These are phyloP conservation scores for Epichloe gansuensis DNA, from an alignment of 2,329 filamentous ascomycete species.

Conservation along the genomic window DNA sequence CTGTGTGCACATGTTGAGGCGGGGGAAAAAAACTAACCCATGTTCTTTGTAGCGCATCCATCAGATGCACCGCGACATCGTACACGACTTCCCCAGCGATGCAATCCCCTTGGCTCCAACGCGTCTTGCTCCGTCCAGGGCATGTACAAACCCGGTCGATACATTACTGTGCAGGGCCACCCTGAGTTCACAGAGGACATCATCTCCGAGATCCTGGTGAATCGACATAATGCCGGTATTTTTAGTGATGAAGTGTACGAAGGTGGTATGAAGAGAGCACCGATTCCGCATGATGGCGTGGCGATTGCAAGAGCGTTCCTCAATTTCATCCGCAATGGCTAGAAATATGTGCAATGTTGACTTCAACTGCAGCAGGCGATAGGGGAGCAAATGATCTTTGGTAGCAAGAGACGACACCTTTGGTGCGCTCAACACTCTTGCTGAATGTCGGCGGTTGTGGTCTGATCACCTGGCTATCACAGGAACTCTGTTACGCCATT, in stretches of 20 bases:
- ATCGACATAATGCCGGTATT: constrained; percentile 53
- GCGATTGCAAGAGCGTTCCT: constrained; percentile 62
- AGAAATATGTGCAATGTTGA: background rate
- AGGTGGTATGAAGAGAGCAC: constrained; percentile 55
- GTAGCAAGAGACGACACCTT: too few relatives aligned
- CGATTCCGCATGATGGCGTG: constrained; percentile 67
- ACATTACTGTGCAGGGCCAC: constrained; percentile 35
- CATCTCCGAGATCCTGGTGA: constrained; percentile 26
- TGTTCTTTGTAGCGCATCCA: constrained; percentile 22
- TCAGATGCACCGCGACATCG: constrained; percentile 37
- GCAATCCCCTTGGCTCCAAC: constrained; percentile 28
- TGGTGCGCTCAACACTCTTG: too few relatives aligned
- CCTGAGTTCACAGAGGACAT: constrained; percentile 31
- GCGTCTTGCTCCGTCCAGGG: constrained; percentile 29
- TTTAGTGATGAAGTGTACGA: constrained; percentile 57
- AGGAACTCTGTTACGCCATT: too few relatives aligned
- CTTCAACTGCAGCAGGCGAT: too few relatives aligned
- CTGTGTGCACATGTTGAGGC: background rate
- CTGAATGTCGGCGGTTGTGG: too few relatives aligned
- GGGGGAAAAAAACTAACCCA: constrained; percentile 20
- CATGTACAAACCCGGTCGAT: constrained; percentile 25
- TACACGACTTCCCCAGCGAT: constrained; percentile 25
- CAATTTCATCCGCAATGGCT: constrained; percentile 55
- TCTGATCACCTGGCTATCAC: too few relatives aligned
- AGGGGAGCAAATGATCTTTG: too few relatives aligned